These are phyloP conservation scores for Diatrype stigma DNA, from an alignment of 2,329 filamentous ascomycete species.

Conservation along the genomic window DNA sequence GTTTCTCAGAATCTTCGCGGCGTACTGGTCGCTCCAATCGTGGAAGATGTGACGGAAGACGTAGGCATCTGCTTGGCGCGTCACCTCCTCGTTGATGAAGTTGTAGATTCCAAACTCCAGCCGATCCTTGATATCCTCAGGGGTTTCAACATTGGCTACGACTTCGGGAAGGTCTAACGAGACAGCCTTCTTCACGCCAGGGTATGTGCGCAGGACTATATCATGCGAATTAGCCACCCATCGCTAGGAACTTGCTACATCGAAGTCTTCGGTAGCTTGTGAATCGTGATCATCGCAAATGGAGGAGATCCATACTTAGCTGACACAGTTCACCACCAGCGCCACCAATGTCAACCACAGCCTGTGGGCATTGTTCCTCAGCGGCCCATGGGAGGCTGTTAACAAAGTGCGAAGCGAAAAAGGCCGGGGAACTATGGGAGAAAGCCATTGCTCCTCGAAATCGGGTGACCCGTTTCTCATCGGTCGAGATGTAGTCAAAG, in stretches of 20 bases:
- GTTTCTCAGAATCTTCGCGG: conserved; percentile 24
- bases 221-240: not conserved
- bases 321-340: conserved; percentile 20
- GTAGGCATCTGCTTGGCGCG: conserved; percentile 17
- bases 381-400: conserved; percentile 21
- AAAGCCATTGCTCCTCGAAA: conserved; percentile 22
- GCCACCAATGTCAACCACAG: conserved; percentile 22
- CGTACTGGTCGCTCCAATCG: conserved; percentile 31
- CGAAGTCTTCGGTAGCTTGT: too few relatives aligned
- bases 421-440: conserved; percentile 14
- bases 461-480: conserved; percentile 16
- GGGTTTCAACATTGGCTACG: conserved; percentile 13
- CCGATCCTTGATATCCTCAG: conserved; percentile 15
- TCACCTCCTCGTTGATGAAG: conserved; percentile 17
- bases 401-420: conserved; percentile 16
- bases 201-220: conserved; percentile 12
- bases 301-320: not conserved
- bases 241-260: not conserved
- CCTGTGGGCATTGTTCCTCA: conserved; percentile 13
- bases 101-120: conserved; percentile 18
- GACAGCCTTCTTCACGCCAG: conserved; percentile 13
- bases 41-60: conserved; percentile 30
- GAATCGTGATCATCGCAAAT: not conserved
- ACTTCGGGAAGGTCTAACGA: conserved; percentile 23
- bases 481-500: conserved; percentile 22